Base-by-base conservation (phyloP, 2,329 filamentous ascomycete genomes). In the Epichloe coenophiala region DNA sequence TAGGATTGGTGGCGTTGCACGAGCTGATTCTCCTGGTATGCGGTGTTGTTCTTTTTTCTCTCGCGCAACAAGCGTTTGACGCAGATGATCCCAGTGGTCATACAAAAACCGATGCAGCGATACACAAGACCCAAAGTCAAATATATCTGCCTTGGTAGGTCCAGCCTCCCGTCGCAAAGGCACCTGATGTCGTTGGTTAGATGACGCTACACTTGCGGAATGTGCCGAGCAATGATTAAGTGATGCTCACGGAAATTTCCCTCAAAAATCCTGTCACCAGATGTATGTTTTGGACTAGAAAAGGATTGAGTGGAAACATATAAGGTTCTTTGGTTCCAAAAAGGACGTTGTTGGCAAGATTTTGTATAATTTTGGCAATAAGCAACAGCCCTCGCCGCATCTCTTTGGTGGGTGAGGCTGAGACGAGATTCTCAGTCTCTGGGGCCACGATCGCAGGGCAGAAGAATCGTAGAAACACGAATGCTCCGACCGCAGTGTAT, bases 301-400 rank as follows among this genome's bases (percentile, higher is more conserved):
- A 86, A 52, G 83, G 76, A 59, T 86, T 85, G 21, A 86, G 66
- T 1, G 82, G 80, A 54, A 80, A 83, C 83, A 86, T 86, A 59
- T 84, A 86, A 3, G 80, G 78, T 60, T 86, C 82, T 62, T 86
- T 86, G 36, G 80, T 80, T 4, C 83, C 82, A 56, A 86, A 86
- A 1, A 85, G 69, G 31, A 85, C 81, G 52, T 86, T 86, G 58
- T 86, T 86, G 37, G 82, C 83, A 37, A 86, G 68, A 58, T 84
- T 85, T 57, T 86, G 83, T 21, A 86, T 77, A 52, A 86, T 77
- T 60, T 86, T 86, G 47, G 83, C 81, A 56, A 86, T 85, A 35
- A 86, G 71, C 33, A 86, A 70, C 5, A 86, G 69, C 4, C 82
- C 81, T 49, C 82, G 74, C 17, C 83, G 74, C 77, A 85, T 83